These are phyloP conservation scores for Stagonosporopsis vannaccii DNA, from an alignment of 2,329 filamentous ascomycete species.

Conservation along the genomic window DNA sequence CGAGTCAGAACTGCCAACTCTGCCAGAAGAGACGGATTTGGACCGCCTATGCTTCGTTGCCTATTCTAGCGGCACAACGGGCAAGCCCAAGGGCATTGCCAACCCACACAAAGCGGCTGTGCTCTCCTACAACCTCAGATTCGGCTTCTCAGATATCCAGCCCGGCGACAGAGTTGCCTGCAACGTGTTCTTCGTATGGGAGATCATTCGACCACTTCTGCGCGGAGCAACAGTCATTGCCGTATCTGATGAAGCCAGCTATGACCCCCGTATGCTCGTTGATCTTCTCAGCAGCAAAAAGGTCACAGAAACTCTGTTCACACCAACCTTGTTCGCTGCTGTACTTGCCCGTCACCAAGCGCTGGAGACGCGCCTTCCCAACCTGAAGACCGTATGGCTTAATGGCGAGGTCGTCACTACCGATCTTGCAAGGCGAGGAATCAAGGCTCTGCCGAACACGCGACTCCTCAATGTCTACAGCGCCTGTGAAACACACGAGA, in stretches of 20 bases:
- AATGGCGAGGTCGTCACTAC: conserved; percentile 85
- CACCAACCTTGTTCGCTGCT: conserved; percentile 77
- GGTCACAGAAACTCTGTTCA: conserved; percentile 84
- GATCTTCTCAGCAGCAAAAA: conserved; percentile 70
- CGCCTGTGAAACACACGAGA: conserved; percentile 82
- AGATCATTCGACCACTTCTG: conserved; percentile 78
- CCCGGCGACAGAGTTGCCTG: conserved; percentile 82
- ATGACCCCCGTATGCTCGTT: conserved; percentile 77
- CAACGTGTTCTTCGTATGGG: conserved; percentile 89
- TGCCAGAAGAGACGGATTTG: conserved; percentile 71
- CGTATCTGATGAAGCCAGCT: conserved; percentile 78
- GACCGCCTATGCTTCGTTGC: conserved; percentile 81
- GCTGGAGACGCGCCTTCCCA: conserved; percentile 68
- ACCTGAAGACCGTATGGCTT: conserved; percentile 76
- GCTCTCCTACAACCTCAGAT: conserved; percentile 76
- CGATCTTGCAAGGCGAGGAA: conserved; percentile 73
- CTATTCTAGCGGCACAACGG: conserved; percentile 80
- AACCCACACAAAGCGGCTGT: conserved; percentile 79
- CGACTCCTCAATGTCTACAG: conserved; percentile 82
- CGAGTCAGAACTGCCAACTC: conserved; percentile 56
- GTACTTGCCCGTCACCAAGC: conserved; percentile 74
- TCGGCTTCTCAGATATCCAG: conserved; percentile 71
- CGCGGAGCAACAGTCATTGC: conserved; percentile 78
- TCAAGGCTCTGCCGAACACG: conserved; percentile 71
- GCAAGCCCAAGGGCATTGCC: conserved; percentile 81